phyloP scores from a whole-genome alignment of 225 moss, liverwort and hornwort genomes.

The Thuidium tamariscinum region DNA sequence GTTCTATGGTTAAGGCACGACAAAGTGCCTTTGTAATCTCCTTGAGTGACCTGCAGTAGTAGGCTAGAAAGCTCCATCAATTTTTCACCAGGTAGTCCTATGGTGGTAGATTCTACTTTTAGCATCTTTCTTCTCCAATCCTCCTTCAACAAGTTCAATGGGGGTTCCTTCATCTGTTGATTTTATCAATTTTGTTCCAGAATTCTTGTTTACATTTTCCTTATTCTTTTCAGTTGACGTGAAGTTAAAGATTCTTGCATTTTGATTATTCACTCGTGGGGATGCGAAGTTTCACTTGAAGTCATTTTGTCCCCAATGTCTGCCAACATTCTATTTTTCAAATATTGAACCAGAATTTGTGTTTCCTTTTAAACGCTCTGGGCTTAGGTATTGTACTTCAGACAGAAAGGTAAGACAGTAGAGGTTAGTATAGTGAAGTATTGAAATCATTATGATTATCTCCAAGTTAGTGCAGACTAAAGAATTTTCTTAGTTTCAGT shows the following conservation, averaged over 20 bases:
- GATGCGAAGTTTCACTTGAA: background rate
- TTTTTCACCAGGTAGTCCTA: constrained; percentile 4
- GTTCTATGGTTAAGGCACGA: constrained; percentile 5
- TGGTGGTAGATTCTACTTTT: constrained; percentile 3
- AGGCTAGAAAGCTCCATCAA: background rate
- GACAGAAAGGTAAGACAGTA: background rate
- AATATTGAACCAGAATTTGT: background rate
- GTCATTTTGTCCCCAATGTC: background rate
- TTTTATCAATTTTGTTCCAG: background rate
- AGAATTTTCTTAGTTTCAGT: background rate
- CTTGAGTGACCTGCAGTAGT: background rate
- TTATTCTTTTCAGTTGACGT: background rate
- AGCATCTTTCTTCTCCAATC: background rate
- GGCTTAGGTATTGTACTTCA: background rate
- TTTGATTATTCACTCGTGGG: background rate
- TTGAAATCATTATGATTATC: background rate
- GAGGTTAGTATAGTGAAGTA: background rate
- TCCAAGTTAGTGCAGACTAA: background rate
- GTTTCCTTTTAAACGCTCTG: background rate
- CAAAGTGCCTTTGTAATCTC: constrained; percentile 3
- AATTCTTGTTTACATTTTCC: background rate
- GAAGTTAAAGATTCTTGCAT: background rate
- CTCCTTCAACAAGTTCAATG: background rate
- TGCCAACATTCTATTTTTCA: background rate
- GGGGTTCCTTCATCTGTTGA: background rate